phyloP scores from a whole-genome alignment of 164 flowering plant species.

The grape (Vitis vinifera) region DNA sequence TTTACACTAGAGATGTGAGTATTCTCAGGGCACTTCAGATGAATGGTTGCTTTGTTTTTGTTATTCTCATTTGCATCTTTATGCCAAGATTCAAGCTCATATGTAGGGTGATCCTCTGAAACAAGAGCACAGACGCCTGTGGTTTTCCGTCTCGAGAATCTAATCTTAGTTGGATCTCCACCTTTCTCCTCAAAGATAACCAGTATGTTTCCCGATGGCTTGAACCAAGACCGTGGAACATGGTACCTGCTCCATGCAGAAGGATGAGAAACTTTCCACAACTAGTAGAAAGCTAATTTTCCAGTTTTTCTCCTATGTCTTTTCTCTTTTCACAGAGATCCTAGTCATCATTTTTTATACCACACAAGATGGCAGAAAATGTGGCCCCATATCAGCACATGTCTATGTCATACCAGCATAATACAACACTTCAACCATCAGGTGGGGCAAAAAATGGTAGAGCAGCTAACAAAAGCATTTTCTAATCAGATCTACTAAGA shows the following conservation, averaged over 20 bases:
- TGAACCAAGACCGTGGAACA: constrained; percentile 97
- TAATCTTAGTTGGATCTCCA: constrained; percentile 79
- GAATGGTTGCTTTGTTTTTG: constrained; percentile 31
- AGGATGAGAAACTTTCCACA: constrained; percentile 2
- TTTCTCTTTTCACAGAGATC: neutral
- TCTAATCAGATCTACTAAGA: too few species aligned
- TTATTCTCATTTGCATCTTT: constrained; percentile 11
- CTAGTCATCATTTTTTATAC: too few species aligned
- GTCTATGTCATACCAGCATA: too few species aligned
- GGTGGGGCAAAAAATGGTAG: too few species aligned
- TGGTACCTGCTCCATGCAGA: constrained; percentile 72
- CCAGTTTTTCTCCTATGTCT: neutral
- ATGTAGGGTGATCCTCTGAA: constrained; percentile 62
- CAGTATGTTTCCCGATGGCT: constrained; percentile 76
- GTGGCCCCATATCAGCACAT: too few species aligned
- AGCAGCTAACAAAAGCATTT: too few species aligned
- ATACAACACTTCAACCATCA: too few species aligned
- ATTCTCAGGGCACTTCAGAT: constrained; percentile 57
- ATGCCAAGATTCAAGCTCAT: constrained; percentile 28
- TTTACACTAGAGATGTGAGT: constrained; percentile 53
- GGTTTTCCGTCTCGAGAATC: constrained; percentile 62
- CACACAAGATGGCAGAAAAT: too few species aligned
- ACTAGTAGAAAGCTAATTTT: neutral
- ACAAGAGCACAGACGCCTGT: constrained; percentile 48
- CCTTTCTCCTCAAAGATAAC: constrained; percentile 97